These are phyloP conservation scores for Talaromyces sp. DNA, from an alignment of 2,329 filamentous ascomycete genomes.

Conservation along the genomic window DNA sequence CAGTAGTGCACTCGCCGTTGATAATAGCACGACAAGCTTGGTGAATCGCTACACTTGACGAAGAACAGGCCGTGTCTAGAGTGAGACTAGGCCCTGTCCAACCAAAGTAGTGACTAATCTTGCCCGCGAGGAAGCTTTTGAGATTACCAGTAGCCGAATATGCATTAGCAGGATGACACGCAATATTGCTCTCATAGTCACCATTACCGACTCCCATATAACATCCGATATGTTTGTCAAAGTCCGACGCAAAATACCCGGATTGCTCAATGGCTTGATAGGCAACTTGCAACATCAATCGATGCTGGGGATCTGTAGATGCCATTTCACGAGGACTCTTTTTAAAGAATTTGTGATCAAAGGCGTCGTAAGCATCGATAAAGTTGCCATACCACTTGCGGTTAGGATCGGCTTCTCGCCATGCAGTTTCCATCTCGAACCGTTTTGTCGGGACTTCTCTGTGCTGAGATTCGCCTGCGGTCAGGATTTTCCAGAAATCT, in stretches of 20 bases:
- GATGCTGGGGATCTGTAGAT: slow-evolving; percentile 29
- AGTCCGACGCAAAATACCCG: slow-evolving; percentile 22
- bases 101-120: slow-evolving; percentile 41
- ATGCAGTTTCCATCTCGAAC: background rate
- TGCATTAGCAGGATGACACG: slow-evolving; percentile 29
- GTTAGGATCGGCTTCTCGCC: background rate
- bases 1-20: slow-evolving; percentile 26
- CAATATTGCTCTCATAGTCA: slow-evolving; percentile 31
- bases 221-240: slow-evolving; percentile 20
- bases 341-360: slow-evolving; percentile 30
- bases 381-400: background rate
- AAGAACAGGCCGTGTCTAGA: slow-evolving; percentile 49
- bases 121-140: slow-evolving; percentile 39
- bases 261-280: slow-evolving; percentile 31
- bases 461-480: background rate
- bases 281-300: slow-evolving; percentile 25
- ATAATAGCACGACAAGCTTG: slow-evolving; percentile 32
- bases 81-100: slow-evolving; percentile 42
- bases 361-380: slow-evolving; percentile 15
- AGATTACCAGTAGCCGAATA: slow-evolving; percentile 31
- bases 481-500: background rate
- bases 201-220: slow-evolving; percentile 26
- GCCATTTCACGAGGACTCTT: slow-evolving; percentile 23
- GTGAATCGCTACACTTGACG: slow-evolving; percentile 38
- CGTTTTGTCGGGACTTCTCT: background rate